Conservation (phyloP, 208 protist genomes). For the Leishmania mexicana region DNA sequence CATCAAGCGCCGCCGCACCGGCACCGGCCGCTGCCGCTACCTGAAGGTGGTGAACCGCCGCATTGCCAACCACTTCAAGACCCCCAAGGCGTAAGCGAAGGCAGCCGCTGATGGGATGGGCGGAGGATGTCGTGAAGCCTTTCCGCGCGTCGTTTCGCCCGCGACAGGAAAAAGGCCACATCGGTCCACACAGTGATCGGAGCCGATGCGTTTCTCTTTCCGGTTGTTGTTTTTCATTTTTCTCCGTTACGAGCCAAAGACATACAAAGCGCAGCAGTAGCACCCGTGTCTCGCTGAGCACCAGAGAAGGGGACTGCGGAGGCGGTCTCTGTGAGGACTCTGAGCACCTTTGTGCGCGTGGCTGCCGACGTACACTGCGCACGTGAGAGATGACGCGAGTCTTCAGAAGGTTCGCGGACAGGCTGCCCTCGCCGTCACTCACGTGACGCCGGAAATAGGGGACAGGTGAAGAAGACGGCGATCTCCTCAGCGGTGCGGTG, state of each 20-base stretch:
- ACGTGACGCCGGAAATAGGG: neutral
- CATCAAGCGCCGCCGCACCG: conserved; percentile 97
- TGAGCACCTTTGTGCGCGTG: neutral
- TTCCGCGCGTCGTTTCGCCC: neutral
- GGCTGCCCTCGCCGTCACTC: neutral
- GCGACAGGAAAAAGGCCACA: neutral
- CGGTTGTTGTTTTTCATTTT: conserved; percentile 11
- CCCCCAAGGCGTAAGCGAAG: conserved; percentile 67
- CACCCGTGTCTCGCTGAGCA: neutral
- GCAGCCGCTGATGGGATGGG: neutral
- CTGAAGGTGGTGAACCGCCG: conserved; percentile 96
- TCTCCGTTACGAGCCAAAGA: neutral
- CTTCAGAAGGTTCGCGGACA: too few relatives aligned
- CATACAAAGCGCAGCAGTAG: neutral
- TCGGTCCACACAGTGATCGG: neutral
- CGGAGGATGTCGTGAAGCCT: neutral
- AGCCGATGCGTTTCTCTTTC: neutral
- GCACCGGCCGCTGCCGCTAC: conserved; percentile 98
- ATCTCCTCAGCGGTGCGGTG: neutral
- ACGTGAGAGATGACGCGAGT: neutral
- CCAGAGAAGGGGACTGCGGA: neutral
- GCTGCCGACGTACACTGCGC: neutral
- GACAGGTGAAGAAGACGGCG: neutral
- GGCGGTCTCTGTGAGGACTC: neutral
- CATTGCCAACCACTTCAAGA: conserved; percentile 98